Base-by-base conservation (phyloP, 768 basidiomycete genomes). In the Phlegmacium glaucopus region DNA sequence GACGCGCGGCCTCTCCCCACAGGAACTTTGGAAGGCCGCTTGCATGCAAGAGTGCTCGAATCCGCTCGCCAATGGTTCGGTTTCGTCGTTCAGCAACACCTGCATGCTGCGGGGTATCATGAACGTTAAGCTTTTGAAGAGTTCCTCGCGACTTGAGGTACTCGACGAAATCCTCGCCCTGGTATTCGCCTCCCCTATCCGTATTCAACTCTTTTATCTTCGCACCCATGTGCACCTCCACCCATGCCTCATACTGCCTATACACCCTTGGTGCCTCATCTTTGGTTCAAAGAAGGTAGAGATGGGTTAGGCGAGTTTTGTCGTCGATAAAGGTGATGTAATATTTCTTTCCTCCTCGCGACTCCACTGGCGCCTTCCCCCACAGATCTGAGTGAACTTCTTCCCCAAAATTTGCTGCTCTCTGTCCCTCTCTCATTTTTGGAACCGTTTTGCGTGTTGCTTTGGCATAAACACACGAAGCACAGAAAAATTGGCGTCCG, bases 381-480 rank as follows among this genome's bases (percentile, higher is more conserved):
- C 76, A 79, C 1, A 78, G 35, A 49, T 79, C 70, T 1, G 60
- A 54, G 50, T 74, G 66, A 9, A 77, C 46, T 15, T 67, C 60
- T 1, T 66, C 64, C 9, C 72, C 66, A 49, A 75, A 63, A 1
- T 50, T 52, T 1, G 44, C 53, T 0, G 67, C 61, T 4, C 55
- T 54, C 4, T 66, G 55, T 1, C 63, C 61, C 15, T 59, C 38
- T 1, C 61, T 52, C 9, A 63, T 62, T 42, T 66, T 66, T n/a
- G 56, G 43, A 26, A 71, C 52, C 0, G 69, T 57, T 46, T 69
- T 67, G 0, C 61, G 45, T 1, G 57, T 73, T 0, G 62, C 60
- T 54, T 77, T 78, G 1, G 66, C 74, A 71, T 2, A 71, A 57
- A n/a, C n/a, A 40, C 77, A 79, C 0, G 70, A 69, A 12, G 73